Percentiles rank a stretch among this genome's conserved stretches.
Conservation (phyloP, 805 yeast species). For the Priceomyces carsonii region DNA sequence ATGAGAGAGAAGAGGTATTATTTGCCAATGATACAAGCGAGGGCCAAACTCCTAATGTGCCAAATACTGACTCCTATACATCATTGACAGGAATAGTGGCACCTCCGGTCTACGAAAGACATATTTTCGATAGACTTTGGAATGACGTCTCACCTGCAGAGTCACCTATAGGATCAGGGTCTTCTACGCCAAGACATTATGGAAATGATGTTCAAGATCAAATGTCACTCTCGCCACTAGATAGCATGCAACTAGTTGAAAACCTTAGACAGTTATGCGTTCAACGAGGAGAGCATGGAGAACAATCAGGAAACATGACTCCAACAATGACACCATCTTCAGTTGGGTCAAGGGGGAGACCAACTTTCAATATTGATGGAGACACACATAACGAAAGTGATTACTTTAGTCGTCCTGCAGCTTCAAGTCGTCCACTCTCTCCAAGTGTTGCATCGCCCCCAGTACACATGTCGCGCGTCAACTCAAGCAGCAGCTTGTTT, state of each 20-base stretch:
- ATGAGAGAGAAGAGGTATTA: slow-evolving; percentile 27
- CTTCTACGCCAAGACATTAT: slow-evolving; percentile 34
- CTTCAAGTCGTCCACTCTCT: slow-evolving; percentile 13
- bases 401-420: slow-evolving; percentile 26
- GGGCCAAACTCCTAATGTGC: slow-evolving; percentile 15
- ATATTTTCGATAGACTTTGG: slow-evolving; percentile 80
- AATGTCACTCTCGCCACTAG: slow-evolving; percentile 40
- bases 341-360: slow-evolving; percentile 4
- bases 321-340: neutral
- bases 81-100: slow-evolving; percentile 55
- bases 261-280: slow-evolving; percentile 52
- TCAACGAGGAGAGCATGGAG: slow-evolving; percentile 38
- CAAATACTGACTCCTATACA: slow-evolving; percentile 29
- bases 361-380: slow-evolving; percentile 6
- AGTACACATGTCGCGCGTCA: slow-evolving; percentile 57
- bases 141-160: slow-evolving; percentile 57
- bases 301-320: neutral
- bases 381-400: slow-evolving; percentile 20
- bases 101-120: slow-evolving; percentile 83
- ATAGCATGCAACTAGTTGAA: slow-evolving; percentile 46
- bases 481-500: slow-evolving; percentile 38
- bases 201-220: slow-evolving; percentile 18
- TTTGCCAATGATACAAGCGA: slow-evolving; percentile 29
- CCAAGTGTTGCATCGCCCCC: slow-evolving; percentile 57
- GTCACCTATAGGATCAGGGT: slow-evolving; percentile 46